Conservation (phyloP, 2,329 filamentous ascomycete genomes). For the Fusarium nurragi region DNA sequence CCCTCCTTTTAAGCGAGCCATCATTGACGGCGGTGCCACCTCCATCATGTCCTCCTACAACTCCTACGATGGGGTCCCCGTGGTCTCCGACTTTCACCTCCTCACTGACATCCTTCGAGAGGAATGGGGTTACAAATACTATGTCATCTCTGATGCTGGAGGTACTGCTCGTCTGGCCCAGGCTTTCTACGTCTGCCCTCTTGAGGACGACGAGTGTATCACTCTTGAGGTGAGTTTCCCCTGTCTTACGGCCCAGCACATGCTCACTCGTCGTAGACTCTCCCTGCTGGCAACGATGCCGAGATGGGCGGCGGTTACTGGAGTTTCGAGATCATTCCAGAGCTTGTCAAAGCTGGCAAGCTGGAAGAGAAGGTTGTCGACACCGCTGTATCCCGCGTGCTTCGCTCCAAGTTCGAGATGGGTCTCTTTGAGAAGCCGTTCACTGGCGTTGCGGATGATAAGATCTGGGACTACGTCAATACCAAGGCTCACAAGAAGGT, state of each 20-base stretch:
- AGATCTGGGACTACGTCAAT: constrained; percentile 69
- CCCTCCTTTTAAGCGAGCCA: constrained; percentile 72
- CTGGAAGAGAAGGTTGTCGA: constrained; percentile 69
- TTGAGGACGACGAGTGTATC: constrained; percentile 70
- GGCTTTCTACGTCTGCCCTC: constrained; percentile 70
- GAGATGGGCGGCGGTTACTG: constrained; percentile 82
- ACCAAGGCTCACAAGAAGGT: constrained; percentile 66
- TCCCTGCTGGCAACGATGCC: constrained; percentile 75
- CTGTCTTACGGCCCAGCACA: rapidly evolving
- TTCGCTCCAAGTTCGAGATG: constrained; percentile 74
- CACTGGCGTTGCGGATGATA: constrained; percentile 62
- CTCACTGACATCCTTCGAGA: constrained; percentile 74
- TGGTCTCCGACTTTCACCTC: constrained; percentile 71
- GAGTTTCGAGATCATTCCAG: constrained; percentile 73
- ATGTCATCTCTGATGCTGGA: constrained; percentile 70
- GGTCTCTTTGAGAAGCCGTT: constrained; percentile 79
- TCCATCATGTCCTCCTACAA: constrained; percentile 80
- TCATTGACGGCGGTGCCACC: constrained; percentile 74
- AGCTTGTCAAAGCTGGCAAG: constrained; percentile 69
- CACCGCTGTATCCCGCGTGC: constrained; percentile 70
- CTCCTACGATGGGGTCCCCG: constrained; percentile 76
- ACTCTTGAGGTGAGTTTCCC: constrained; percentile 60
- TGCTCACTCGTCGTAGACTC: constrained; percentile 50
- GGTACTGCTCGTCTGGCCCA: constrained; percentile 74
- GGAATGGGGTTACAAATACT: constrained; percentile 80